These are phyloP conservation scores for Populus tomentosa DNA, from an alignment of 441 rosid genomes.

Conservation along the genomic window DNA sequence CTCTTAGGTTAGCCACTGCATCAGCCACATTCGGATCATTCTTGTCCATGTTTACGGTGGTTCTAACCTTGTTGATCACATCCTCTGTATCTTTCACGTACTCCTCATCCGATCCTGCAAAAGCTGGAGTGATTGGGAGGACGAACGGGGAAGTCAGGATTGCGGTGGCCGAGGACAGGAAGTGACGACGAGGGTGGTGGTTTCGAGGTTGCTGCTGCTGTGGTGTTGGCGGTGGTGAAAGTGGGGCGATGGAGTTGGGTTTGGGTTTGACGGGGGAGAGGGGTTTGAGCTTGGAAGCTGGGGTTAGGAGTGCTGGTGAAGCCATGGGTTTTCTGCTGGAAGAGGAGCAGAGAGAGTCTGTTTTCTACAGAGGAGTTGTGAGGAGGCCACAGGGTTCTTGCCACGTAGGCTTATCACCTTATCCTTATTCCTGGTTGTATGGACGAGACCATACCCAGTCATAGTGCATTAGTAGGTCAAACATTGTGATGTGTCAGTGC, in stretches of 20 bases:
- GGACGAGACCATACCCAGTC: constrained; percentile 36
- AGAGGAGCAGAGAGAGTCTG: not conserved
- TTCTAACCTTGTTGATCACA: constrained; percentile 69
- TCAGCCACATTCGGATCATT: constrained; percentile 70
- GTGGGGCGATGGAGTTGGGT: constrained; percentile 6
- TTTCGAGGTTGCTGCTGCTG: constrained; percentile 9
- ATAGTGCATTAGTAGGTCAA: not conserved
- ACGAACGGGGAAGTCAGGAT: constrained; percentile 16
- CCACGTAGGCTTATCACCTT: constrained; percentile 87
- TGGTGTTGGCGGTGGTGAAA: not conserved
- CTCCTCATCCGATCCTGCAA: constrained; percentile 60
- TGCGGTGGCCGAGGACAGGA: constrained; percentile 39
- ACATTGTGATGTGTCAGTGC: not conserved
- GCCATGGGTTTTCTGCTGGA: constrained; percentile 39
- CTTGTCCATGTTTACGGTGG: constrained; percentile 61
- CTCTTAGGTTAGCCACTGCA: constrained; percentile 74
- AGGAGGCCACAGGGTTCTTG: constrained; percentile 28
- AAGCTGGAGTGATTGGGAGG: constrained; percentile 32
- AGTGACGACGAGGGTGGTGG: constrained; percentile 40
- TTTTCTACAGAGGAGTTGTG: constrained; percentile 12
- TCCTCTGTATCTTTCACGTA: constrained; percentile 66
- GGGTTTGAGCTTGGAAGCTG: constrained; percentile 38
- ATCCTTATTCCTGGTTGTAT: constrained; percentile 35
- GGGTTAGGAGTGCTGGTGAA: constrained; percentile 53
- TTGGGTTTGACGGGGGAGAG: constrained; percentile 36